Evolutionary conservation across 805 yeast genomes (phyloP), one percentile per base, ranked within the genome.

Genomic region (Candida maltosa): DNA sequence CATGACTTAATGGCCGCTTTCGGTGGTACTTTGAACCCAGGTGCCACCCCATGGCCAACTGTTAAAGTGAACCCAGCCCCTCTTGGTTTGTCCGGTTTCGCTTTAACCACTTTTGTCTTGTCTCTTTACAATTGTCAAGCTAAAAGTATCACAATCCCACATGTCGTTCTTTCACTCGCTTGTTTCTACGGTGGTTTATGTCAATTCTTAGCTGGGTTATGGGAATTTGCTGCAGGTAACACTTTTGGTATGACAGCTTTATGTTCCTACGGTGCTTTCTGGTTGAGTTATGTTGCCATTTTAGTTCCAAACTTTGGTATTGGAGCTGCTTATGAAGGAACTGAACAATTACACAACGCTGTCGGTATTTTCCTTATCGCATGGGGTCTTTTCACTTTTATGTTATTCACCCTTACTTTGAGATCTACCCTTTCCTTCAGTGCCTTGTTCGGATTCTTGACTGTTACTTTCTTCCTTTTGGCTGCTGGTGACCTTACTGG

Each of bases 221-320:
- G 82, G 83, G 84, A 78, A 53, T 65, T 78, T 44, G 75, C 76
- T 3, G 51, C 73, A 29, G 84, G 78, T 36, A 80, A 80, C 58
- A 75, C 83, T 15, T 80, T 80, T 60, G 86, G 81, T 60, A 82
- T 78, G 38, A 71, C 80, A 9, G 83, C 84, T 2, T 62, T 80
- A 35, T 52, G 73, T 30, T 74, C 81, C 4, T 80, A 67, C 46
- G 88, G 88, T 33, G 83, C 80, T 3, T 83, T 81, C 56, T 82
- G 88, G 88, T 51, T 80, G 48, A 60, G 80, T 16, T 83, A 60
- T 48, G 82, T 76, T 21, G 80, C 86, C 2, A 69, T 83, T 29
- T 56, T 72, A 42, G 62, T 80, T 26, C 70, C 70, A 10, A 71
- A 76, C 50, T 83, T 82, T 55, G 83, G 83, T 21, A 76, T 82